These are phyloP conservation scores for Penicillium vulpinum DNA, from an alignment of 2,329 filamentous ascomycete species.

Conservation along the genomic window DNA sequence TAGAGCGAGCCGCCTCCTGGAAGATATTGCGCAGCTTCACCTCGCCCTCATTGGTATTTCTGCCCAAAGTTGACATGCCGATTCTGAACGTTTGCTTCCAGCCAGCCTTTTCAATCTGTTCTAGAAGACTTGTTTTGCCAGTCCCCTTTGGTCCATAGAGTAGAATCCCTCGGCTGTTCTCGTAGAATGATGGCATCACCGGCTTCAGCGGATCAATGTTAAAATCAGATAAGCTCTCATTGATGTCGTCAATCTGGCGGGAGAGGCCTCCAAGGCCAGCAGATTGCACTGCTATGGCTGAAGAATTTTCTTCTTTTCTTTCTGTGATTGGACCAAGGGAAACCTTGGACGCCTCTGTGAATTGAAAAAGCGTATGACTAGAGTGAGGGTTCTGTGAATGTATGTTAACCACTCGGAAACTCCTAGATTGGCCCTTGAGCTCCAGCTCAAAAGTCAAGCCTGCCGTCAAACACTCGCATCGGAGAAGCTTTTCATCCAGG, in stretches of 20 bases:
- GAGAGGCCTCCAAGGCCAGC: conserved; percentile 67
- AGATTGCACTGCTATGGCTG: conserved; percentile 33
- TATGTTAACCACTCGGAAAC: conserved; percentile 63
- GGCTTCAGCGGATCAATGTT: conserved; percentile 34
- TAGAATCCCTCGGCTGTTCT: conserved; percentile 60
- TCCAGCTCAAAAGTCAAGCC: conserved; percentile 69
- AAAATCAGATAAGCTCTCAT: conserved; percentile 63
- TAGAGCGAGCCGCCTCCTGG: conserved; percentile 63
- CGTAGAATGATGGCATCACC: conserved; percentile 44
- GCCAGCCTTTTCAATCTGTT: conserved; percentile 63
- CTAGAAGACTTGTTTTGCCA: conserved; percentile 75
- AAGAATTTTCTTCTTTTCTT: conserved; percentile 12
- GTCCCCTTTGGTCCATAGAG: conserved; percentile 81
- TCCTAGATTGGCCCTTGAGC: conserved; percentile 57
- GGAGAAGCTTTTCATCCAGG: conserved; percentile 45
- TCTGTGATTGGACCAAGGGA: conserved; percentile 31
- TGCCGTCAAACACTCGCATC: conserved; percentile 67
- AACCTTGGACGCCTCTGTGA: conserved; percentile 35
- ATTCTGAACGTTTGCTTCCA: conserved; percentile 68
- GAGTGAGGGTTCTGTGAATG: conserved; percentile 45
- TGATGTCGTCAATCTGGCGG: conserved; percentile 64
- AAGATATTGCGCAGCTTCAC: conserved; percentile 67
- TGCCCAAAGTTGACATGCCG: conserved; percentile 35
- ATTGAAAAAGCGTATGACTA: conserved; percentile 37
- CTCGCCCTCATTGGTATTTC: conserved; percentile 46